Evolutionary conservation across 2,329 filamentous ascomycete genomes (phyloP).

Genomic region (Pseudogymnoascus sp.): DNA sequence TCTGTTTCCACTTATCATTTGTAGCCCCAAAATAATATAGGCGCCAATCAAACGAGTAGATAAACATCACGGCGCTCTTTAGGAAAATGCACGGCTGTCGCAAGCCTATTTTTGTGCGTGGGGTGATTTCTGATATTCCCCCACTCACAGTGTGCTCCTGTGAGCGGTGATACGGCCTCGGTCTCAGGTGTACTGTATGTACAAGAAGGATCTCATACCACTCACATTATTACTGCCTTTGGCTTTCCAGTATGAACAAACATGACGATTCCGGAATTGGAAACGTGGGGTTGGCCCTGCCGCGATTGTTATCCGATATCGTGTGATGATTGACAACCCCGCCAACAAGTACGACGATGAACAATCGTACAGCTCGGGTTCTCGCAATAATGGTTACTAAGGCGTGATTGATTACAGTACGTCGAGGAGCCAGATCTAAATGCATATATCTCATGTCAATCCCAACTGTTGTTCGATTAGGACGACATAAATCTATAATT

Average conservation of each 20-base stretch:
- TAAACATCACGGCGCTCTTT: background rate
- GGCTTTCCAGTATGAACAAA: background rate
- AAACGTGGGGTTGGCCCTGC: background rate
- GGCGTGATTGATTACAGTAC: background rate
- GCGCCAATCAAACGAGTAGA: background rate
- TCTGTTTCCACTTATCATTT: background rate
- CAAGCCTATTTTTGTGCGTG: background rate
- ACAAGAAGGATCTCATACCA: background rate
- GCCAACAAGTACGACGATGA: background rate
- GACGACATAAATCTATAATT: background rate
- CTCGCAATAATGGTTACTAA: slow-evolving; percentile 1
- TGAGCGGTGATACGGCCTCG: background rate
- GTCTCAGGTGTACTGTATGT: background rate
- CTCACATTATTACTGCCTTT: background rate
- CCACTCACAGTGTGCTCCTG: background rate
- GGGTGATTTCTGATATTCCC: background rate
- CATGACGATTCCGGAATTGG: background rate
- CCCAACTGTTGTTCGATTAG: background rate
- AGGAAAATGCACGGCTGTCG: background rate
- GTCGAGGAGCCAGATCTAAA: background rate
- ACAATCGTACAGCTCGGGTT: background rate
- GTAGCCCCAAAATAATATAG: background rate
- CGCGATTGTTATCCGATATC: background rate
- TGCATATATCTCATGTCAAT: background rate
- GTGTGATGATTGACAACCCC: background rate